Base-by-base conservation (phyloP, 2,329 filamentous ascomycete genomes). In the Plenodomus biglobosus region DNA sequence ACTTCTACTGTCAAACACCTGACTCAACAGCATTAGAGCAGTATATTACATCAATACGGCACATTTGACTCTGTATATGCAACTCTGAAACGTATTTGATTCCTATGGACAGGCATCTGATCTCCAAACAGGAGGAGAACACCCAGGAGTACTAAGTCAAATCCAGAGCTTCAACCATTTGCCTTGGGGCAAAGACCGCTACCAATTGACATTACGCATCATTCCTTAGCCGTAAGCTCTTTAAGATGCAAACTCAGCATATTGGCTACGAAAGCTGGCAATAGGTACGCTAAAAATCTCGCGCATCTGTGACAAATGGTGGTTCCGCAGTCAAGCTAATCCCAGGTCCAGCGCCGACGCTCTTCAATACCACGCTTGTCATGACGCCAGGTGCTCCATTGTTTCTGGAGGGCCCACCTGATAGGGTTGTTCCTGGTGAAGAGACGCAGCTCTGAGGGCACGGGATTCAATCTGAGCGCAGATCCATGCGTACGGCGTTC, bases 331-430 rank as follows among this genome's bases (percentile, higher is more conserved):
- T 8, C n/a, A n/a, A n/a, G n/a, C n/a, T n/a, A n/a, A n/a, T n/a
- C n/a, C n/a, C n/a, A n/a, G n/a, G n/a, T n/a, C n/a, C n/a, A n/a
- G n/a, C n/a, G n/a, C n/a, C 15, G 27, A 15, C 27, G 15, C 15
- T 32, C 8, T 6, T 32, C 27, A 32, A 32, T 11, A 11, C 27
- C 32, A 3, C 54, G 46, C 53, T 57, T 65, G 48, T 50, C 54
- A 17, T 34, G 36, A 43, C 64, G 53, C 63, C 62, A 65, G 18
- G 18, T 40, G 15, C 52, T 50, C 62, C 63, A 66, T 45, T 56
- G 2, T 5, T 50, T 38, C 19, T 53, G 18, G 4, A 61, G 21
- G 30, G 38, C 39, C 13, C 42, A 17, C 8, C 18, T 41, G 4
- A 50, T 44, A 11, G 24, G 15, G 3, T 13, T 43, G 4, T 44